Percentiles rank a stretch among this genome's conserved stretches.
phyloP scores from a whole-genome alignment of 371 early-diverging fungal species.

The Sporodiniella umbellata region DNA sequence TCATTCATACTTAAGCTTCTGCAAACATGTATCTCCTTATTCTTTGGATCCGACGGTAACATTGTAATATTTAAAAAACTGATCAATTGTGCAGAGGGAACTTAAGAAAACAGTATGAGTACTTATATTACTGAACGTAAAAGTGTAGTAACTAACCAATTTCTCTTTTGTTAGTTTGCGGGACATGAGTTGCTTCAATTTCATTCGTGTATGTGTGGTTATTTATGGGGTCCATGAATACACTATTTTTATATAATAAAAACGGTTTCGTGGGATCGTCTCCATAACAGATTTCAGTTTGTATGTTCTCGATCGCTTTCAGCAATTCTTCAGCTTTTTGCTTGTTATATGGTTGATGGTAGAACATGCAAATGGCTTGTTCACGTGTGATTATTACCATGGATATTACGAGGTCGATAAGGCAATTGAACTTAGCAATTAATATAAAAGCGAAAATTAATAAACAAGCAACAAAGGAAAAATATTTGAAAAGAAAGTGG shows the following conservation, averaged over 20 bases:
- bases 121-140: constrained; percentile 15
- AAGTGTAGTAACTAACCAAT: constrained; percentile 13
- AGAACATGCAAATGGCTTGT: constrained; percentile 19
- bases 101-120: constrained; percentile 9
- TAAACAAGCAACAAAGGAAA: constrained; percentile 10
- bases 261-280: constrained; percentile 17
- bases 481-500: not conserved
- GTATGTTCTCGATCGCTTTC: constrained; percentile 16
- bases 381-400: constrained; percentile 11
- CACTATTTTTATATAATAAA: constrained; percentile 7
- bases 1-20: constrained; percentile 10
- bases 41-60: constrained; percentile 4
- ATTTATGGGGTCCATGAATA: constrained; percentile 5
- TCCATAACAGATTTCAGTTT: constrained; percentile 16
- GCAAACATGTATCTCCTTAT: constrained; percentile 6
- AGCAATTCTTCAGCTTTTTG: constrained; percentile 13
- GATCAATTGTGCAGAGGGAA: constrained; percentile 3
- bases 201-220: constrained; percentile 8
- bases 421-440: constrained; percentile 7
- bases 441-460: no score
- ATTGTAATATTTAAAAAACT: constrained; percentile 8
- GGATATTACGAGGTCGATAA: constrained; percentile 11
- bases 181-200: constrained; percentile 9
- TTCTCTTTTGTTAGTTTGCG: constrained; percentile 8
- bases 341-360: constrained; percentile 11